These are phyloP conservation scores for Metarhizium sp. DNA, from an alignment of 2,329 filamentous ascomycete genomes.

Conservation along the genomic window DNA sequence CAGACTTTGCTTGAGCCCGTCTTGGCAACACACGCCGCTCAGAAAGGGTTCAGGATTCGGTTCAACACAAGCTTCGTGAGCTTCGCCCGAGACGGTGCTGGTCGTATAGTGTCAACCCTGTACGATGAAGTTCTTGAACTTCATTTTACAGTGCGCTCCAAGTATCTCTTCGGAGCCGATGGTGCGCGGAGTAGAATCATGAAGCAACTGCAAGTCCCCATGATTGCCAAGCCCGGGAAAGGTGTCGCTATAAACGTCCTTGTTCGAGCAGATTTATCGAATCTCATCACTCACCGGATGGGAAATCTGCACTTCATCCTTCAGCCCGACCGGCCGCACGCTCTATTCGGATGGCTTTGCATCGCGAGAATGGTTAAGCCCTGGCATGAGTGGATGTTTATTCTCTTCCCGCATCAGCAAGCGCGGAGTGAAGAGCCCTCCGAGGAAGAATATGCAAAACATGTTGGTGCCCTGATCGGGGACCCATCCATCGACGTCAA, in stretches of 20 bases:
- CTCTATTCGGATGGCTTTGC: constrained; percentile 38
- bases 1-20: constrained; percentile 33
- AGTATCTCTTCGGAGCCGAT: constrained; percentile 43
- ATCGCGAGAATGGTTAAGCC: constrained; percentile 52
- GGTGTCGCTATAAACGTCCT: constrained; percentile 31
- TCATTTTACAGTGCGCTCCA: background rate
- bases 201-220: constrained; percentile 24
- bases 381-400: constrained; percentile 54
- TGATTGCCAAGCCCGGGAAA: constrained; percentile 31
- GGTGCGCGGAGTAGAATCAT: constrained; percentile 32
- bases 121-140: no score
- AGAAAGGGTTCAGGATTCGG: constrained; percentile 24
- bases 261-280: constrained; percentile 36
- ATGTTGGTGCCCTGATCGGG: constrained; percentile 42
- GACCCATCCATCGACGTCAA: constrained; percentile 39
- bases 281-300: constrained; percentile 36
- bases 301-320: constrained; percentile 55
- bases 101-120: no score
- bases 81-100: constrained; percentile 15
- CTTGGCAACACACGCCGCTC: constrained; percentile 26
- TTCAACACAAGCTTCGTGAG: constrained; percentile 26
- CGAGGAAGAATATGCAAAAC: constrained; percentile 34
- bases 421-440: constrained; percentile 17
- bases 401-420: constrained; percentile 35
- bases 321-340: constrained; percentile 39